Conservation (phyloP, 768 basidiomycete species). For the Tulasnella sp. region DNA sequence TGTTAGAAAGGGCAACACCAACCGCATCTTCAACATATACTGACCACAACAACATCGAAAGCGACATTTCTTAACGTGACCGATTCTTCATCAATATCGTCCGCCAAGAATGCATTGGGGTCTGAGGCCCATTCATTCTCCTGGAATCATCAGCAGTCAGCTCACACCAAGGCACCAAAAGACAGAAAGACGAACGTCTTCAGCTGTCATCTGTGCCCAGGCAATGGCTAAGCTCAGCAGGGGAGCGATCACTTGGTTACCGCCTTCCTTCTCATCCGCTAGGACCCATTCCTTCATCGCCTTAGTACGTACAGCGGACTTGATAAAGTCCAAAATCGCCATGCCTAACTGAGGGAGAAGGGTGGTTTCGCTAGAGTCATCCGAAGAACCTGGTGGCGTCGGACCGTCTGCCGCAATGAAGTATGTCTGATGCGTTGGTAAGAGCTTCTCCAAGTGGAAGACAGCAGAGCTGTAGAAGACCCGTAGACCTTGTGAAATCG, state of each 20-base stretch:
- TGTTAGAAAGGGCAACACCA: background rate
- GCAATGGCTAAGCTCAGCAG: conserved; percentile 49
- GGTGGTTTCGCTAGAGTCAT: conserved; percentile 50
- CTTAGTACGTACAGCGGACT: conserved; percentile 51
- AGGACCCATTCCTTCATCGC: conserved; percentile 55
- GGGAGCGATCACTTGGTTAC: conserved; percentile 25
- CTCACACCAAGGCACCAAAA: background rate
- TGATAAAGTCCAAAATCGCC: conserved; percentile 71
- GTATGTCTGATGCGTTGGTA: conserved; percentile 30
- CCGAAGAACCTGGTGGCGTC: conserved; percentile 46
- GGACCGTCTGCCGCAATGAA: conserved; percentile 26
- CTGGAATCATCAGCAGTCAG: conserved; percentile 30
- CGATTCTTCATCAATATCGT: conserved; percentile 87
- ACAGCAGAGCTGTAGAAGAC: conserved; percentile 23
- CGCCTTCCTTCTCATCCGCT: conserved; percentile 24
- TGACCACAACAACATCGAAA: conserved; percentile 70
- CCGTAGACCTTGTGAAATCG: conserved; percentile 30
- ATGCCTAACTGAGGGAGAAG: conserved; percentile 68
- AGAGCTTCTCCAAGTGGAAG: conserved; percentile 43
- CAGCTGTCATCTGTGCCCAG: conserved; percentile 77
- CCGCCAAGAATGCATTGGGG: conserved; percentile 84
- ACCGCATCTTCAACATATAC: conserved; percentile 10
- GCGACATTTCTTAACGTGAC: conserved; percentile 78
- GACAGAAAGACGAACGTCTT: conserved; percentile 50
- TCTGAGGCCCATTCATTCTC: conserved; percentile 86